Evolutionary conservation across 257 asterid species (phyloP), one percentile per base, ranked within the genome.

Genomic region (Nicotiana obtusifolia): DNA sequence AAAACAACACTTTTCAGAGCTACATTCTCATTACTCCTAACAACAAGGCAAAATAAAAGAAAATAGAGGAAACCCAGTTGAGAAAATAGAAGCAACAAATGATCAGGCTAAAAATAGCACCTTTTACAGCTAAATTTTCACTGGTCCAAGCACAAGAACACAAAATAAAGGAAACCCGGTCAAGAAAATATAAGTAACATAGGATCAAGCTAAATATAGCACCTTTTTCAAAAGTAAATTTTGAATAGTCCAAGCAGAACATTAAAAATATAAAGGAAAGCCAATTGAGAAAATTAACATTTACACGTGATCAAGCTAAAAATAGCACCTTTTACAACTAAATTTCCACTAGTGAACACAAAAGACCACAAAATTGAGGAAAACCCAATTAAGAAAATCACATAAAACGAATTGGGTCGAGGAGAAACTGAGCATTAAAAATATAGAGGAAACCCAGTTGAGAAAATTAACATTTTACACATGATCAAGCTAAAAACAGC

Each of bases 121-220:
- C 14, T 80, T 5, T 5, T 33, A 73, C 79, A 24, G 8, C 79
- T 22, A 30, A 71, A 44, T 44, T 44, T n/a, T 24, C 22, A 47
- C 8, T n/a, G 7, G 61, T 22, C 41, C 79, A 47, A 17, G 30
- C 61, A 7, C 61, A 47, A 44, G 52, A 73, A 24, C 15, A 13
- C 47, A 78, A 16, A 26, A 13, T 37, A 17, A 15, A 56, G 20
- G 31, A 19, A 69, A 24, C 47, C 30, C 53, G 17, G 52, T 31
- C 53, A 8, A 61, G 77, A 44, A 41, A 10, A 81, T 15, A 0
- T 37, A 75, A 81, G 60, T 20, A 4, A 7, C 30, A 65, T 53
- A 78, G 64, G 87, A 52, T 19, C 44, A 84, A 81, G 78, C 79
- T 20, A 86, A 80, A 80, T 0, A 19, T 37, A 90, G 81, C 33